phyloP scores from a whole-genome alignment of 192 early-diverging fungal species.

The Mortierella claussenii region DNA sequence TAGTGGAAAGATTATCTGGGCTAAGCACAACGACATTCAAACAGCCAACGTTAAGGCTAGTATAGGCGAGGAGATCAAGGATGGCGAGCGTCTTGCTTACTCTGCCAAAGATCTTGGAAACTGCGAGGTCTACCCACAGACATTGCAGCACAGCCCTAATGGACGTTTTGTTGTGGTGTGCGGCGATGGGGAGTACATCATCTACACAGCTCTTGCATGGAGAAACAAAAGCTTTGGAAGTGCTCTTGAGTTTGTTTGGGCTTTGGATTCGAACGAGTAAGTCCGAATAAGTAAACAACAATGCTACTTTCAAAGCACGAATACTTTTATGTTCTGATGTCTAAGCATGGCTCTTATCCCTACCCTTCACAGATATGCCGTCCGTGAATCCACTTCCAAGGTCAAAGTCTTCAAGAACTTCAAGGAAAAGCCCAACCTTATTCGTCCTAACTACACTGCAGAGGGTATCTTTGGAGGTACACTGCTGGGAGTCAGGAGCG shows the following conservation, averaged over 20 bases:
- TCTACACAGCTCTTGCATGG: constrained; percentile 99
- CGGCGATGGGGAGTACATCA: constrained; percentile 99
- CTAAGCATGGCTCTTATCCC: not conserved
- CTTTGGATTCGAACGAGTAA: constrained; percentile 91
- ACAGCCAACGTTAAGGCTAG: constrained; percentile 93
- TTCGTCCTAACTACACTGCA: constrained; percentile 83
- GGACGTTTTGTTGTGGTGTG: constrained; percentile 99
- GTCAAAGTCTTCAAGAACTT: constrained; percentile 95
- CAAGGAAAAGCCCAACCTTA: constrained; percentile 85
- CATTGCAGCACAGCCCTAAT: constrained; percentile 96
- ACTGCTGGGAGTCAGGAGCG: constrained; percentile 87
- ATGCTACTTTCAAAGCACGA: too few species aligned
- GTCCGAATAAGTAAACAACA: constrained; percentile 14
- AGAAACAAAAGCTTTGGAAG: constrained; percentile 99
- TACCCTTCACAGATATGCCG: constrained; percentile 76
- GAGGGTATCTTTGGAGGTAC: constrained; percentile 97
- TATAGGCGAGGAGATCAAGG: constrained; percentile 81
- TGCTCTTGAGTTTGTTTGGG: constrained; percentile 98
- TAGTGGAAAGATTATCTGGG: constrained; percentile 98
- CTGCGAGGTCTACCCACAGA: constrained; percentile 98
- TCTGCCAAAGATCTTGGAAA: constrained; percentile 95
- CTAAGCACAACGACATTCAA: constrained; percentile 95
- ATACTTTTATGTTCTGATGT: not conserved
- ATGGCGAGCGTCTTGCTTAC: constrained; percentile 90
- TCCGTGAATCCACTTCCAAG: constrained; percentile 91